Conservation (phyloP, 2,329 filamentous ascomycete species). For the Cryphonectria naterciae region DNA sequence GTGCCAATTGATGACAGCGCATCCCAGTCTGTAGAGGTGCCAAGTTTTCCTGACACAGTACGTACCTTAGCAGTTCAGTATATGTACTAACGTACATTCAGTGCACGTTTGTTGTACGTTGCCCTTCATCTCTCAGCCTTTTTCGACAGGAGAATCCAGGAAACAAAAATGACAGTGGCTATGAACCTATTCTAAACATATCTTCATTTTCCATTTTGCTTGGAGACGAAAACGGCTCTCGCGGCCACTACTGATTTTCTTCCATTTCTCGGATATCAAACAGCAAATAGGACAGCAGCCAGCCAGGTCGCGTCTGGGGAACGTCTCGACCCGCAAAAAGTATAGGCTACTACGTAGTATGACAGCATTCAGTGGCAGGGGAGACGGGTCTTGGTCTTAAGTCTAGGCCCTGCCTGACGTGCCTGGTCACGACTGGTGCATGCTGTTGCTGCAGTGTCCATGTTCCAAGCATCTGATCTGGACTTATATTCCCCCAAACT, state of each 20-base stretch:
- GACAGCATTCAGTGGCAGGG: conserved; percentile 5
- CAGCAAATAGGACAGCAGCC: not conserved
- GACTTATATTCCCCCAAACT: not conserved
- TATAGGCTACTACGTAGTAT: not conserved
- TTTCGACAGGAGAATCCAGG: not conserved
- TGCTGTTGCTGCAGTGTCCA: not conserved
- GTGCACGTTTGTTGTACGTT: not conserved
- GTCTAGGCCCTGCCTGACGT: not conserved
- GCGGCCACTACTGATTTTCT: not conserved
- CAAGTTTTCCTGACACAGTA: not conserved
- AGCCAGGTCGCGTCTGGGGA: conserved; percentile 1
- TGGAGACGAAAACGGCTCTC: not conserved
- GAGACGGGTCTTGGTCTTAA: not conserved
- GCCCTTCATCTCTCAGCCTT: not conserved
- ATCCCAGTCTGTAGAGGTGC: not conserved
- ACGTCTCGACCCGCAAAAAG: not conserved
- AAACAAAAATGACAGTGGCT: not conserved
- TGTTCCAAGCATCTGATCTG: not conserved
- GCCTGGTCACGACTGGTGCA: not conserved
- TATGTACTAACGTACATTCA: not conserved
- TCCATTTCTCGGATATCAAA: not conserved
- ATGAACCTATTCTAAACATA: not conserved
- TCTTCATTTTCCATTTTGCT: not conserved
- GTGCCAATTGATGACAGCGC: not conserved
- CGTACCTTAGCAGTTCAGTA: not conserved